Base-by-base conservation (phyloP, 768 basidiomycete species). In the Russula abietina region DNA sequence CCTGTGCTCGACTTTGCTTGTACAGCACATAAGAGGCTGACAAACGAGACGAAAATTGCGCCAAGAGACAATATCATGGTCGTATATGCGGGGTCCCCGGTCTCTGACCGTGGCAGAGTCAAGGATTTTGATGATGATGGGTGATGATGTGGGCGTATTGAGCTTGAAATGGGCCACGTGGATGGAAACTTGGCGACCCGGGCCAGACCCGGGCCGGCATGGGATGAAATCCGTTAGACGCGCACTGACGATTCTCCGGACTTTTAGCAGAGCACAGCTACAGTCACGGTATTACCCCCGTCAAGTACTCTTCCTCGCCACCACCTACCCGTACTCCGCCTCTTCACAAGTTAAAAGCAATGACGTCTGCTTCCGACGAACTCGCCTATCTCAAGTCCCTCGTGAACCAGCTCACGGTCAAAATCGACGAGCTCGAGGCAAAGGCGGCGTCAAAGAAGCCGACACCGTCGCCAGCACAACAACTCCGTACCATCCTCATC, bases 301-400 rank as follows among this genome's bases (percentile, higher is more conserved):
- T 33, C 33, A 33, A 33, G 11, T 16, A 38, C 5, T 16, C 38
- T 6, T 17, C 38, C 6, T 7, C 16, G 26, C 50, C 0, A 30
- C 56, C 28, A 49, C 38, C 19, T 12, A 10, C 17, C 38, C 8
- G 2, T 45, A 22, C 6, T 19, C 16, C 39, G 24, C n/a, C 49
- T 33, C n/a, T 53, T 5, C 51, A 45, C 55, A 0, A 49, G 1
- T 45, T 41, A 1, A 38, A 52, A 67, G 71, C 68, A 60, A 89
- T 89, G 88, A 22, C 53, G 32, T 79, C 84, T 68, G 79, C 79
- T 16, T 77, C 81, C 55, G 85, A 87, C 65, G 93, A 98, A 78
- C 83, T 99, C 70, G 91, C 91, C 70, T 93, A 98, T 75, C 88
- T 99, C 79, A 99, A 99, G 78, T 77, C 81, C 46, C 88, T 99